Evolutionary conservation across 805 yeast genomes (phyloP).

Genomic region (Metschnikowia gelsemii): DNA sequence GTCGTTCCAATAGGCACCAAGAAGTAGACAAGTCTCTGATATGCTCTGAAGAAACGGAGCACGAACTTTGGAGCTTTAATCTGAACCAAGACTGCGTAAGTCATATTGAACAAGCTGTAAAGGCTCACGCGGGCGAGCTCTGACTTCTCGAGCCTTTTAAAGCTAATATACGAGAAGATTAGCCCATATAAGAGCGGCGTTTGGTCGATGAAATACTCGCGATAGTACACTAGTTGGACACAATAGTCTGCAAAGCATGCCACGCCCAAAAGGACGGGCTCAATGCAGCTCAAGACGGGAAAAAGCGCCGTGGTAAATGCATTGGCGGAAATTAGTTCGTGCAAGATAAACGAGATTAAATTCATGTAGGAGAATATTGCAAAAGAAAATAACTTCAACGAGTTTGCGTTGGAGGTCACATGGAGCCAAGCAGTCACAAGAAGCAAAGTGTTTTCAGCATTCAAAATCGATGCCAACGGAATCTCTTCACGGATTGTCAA

Average conservation of each 20-base stretch:
- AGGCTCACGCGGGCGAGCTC: constrained; percentile 16
- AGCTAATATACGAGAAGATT: constrained; percentile 17
- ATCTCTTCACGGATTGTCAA: constrained; percentile 10
- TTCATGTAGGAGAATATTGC: constrained; percentile 31
- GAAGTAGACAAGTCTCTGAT: constrained; percentile 11
- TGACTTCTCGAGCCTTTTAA: constrained; percentile 18
- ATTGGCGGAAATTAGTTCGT: constrained; percentile 15
- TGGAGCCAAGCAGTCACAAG: constrained; percentile 25
- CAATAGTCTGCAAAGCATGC: constrained; percentile 17
- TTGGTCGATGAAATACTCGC: constrained; percentile 11
- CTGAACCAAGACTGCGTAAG: constrained; percentile 6
- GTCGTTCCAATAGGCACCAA: constrained; percentile 15
- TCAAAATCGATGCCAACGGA: constrained; percentile 24
- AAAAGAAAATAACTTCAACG: constrained; percentile 28
- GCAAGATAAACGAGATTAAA: constrained; percentile 21
- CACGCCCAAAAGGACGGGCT: constrained; percentile 17
- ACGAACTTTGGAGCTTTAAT: constrained; percentile 9
- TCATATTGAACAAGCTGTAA: constrained; percentile 15
- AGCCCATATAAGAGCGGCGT: constrained; percentile 15
- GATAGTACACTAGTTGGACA: constrained; percentile 14
- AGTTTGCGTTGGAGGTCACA: constrained; percentile 19
- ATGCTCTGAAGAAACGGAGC: constrained; percentile 6
- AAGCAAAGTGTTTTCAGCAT: constrained; percentile 32
- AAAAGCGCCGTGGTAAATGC: constrained; percentile 16
- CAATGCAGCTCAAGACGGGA: constrained; percentile 17